Base-by-base conservation (phyloP, 805 yeast genomes). In the Myxozyma sirexii region DNA sequence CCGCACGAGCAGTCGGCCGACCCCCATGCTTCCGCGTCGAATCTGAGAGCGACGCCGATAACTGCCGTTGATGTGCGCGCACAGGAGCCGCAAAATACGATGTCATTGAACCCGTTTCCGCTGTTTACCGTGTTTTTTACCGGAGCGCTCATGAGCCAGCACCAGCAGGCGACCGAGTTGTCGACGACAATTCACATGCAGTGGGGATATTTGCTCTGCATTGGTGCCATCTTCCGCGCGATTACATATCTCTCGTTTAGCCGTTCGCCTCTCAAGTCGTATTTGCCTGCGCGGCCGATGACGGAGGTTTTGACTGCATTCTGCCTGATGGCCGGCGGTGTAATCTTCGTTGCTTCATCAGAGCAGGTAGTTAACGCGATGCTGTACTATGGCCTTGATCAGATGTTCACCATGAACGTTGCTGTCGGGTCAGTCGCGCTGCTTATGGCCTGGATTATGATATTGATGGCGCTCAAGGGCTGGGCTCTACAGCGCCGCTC, bases 31-130 rank as follows among this genome's bases (percentile, higher is more conserved):
- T 17, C 50, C 21, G 27, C 50, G 24, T 31, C n/a, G 39, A 3
- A 24, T 5, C 8, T 19, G 41, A 4, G 23, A 2, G n/a, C 39
- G 47, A 12, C 54, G 24, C 26, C 51, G 38, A 4, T 8, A 17
- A 4, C 23, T 26, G 45, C 48, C 8, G 50, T 26, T 19, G 63
- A 60, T 33, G 58, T 57, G 6, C 50, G 59, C 13, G 55, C 50
- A 39, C 59, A 61, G 17, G 42, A 51, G 42, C 64, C 65, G 12
- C 62, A 63, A 29, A 52, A 60, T 39, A 67, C 82, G 64, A 77
- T 87, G 72, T 86, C 96, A 1, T 92, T 96, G 65, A 94, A 94
- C 72, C 97, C 97, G 35, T 90, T 94, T 82, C 97, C 98, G 2
- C 85, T 89, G 1, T 82, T 94, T 65, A 90, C 96, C 1, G 88